phyloP scores from a whole-genome alignment of 2,329 filamentous ascomycete genomes.

The Aspergillus novofumigatus region DNA sequence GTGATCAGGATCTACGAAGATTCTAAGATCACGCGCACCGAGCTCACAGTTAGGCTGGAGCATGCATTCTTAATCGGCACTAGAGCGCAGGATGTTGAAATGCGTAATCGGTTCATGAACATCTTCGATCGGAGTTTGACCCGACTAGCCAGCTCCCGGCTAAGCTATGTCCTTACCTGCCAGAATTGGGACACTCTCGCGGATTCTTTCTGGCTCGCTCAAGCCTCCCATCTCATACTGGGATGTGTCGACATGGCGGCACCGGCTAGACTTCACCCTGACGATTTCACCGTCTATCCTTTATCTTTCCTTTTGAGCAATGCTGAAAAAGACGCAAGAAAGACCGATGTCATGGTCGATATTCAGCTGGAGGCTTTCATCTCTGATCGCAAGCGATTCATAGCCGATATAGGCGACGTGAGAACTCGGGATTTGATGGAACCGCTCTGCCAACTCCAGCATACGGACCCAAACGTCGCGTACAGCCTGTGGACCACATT shows the following conservation, averaged over 20 bases:
- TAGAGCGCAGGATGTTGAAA: constrained; percentile 86
- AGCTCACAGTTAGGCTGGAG: constrained; percentile 94
- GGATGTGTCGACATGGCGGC: constrained; percentile 83
- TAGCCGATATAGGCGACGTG: constrained; percentile 76
- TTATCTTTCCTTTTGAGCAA: constrained; percentile 68
- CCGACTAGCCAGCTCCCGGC: constrained; percentile 81
- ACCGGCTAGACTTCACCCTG: constrained; percentile 70
- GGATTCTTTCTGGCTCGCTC: constrained; percentile 95
- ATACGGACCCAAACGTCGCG: constrained; percentile 75
- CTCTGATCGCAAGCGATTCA: constrained; percentile 74
- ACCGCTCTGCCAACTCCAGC: constrained; percentile 85
- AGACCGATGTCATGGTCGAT: constrained; percentile 67
- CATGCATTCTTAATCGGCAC: constrained; percentile 97
- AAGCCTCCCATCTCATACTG: constrained; percentile 88
- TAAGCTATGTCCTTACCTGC: constrained; percentile 82
- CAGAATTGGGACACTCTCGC: constrained; percentile 97
- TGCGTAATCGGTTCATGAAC: constrained; percentile 93
- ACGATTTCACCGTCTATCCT: constrained; percentile 78
- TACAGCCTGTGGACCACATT: constrained; percentile 87
- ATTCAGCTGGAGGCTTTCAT: constrained; percentile 78
- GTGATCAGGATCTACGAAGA: constrained; percentile 99
- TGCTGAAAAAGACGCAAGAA: constrained; percentile 66
- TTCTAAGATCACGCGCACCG: constrained; percentile 87
- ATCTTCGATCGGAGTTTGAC: constrained; percentile 95
- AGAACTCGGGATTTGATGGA: constrained; percentile 85